phyloP scores from a whole-genome alignment of 306 rosid species.

The Acacia acuminata region DNA sequence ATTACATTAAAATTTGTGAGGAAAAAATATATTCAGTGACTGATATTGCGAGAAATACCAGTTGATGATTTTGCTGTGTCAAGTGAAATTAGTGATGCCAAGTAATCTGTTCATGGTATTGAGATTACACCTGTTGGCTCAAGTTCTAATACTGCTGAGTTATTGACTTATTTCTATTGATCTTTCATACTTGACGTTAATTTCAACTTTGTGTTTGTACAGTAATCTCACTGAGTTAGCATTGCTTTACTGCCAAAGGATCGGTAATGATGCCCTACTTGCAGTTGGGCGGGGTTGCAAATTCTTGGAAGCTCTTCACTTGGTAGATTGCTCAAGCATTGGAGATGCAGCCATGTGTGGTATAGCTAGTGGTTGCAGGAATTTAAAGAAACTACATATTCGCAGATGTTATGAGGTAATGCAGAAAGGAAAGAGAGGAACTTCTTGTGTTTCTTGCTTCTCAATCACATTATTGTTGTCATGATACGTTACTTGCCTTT shows the following conservation, averaged over 20 bases:
- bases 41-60: not conserved
- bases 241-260: conserved; percentile 86
- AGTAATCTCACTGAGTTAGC: conserved; percentile 77
- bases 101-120: not conserved
- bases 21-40: not conserved
- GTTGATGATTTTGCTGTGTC: not conserved
- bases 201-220: conserved; percentile 37
- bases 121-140: not conserved
- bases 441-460: conserved; percentile 2
- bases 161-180: not conserved
- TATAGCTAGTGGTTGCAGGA: conserved; percentile 82
- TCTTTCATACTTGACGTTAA: conserved; percentile 27
- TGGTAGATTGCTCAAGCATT: conserved; percentile 92
- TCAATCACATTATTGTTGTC: not conserved
- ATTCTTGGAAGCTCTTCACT: conserved; percentile 84
- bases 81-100: not conserved
- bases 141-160: conserved; percentile 8
- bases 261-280: conserved; percentile 70
- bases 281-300: conserved; percentile 85
- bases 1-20: not conserved
- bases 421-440: not conserved
- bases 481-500: not conserved
- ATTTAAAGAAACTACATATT: conserved; percentile 86
- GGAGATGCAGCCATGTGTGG: conserved; percentile 90
- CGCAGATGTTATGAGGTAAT: conserved; percentile 92